phyloP scores from a whole-genome alignment of 805 yeast species.

The Candida yuanshanica region DNA sequence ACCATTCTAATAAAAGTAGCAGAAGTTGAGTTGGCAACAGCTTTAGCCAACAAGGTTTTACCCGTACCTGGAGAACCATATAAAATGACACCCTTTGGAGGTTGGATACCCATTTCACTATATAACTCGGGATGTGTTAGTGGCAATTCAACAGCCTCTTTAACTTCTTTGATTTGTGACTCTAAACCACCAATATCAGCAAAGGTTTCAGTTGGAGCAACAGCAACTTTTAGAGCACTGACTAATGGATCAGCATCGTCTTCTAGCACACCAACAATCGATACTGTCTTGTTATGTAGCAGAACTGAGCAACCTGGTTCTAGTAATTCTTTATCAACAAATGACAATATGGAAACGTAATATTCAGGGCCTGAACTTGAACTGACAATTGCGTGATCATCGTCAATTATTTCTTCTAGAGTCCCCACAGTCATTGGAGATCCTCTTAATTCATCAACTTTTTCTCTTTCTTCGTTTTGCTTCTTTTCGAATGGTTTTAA shows the following conservation, averaged over 20 bases:
- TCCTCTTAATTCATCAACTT: slow-evolving; percentile 93
- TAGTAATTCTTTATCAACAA: slow-evolving; percentile 91
- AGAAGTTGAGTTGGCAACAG: slow-evolving; percentile 96
- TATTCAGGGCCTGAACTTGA: slow-evolving; percentile 95
- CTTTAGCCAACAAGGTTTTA: slow-evolving; percentile 90
- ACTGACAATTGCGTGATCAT: slow-evolving; percentile 97
- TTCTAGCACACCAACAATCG: slow-evolving; percentile 95
- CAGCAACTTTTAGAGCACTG: slow-evolving; percentile 94
- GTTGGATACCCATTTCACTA: slow-evolving; percentile 98
- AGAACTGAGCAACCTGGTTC: slow-evolving; percentile 97
- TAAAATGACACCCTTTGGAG: slow-evolving; percentile 95
- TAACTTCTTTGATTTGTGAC: slow-evolving; percentile 93
- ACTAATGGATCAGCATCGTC: slow-evolving; percentile 99
- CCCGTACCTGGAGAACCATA: slow-evolving; percentile 99
- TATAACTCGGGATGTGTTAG: slow-evolving; percentile 93
- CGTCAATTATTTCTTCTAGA: slow-evolving; percentile 94
- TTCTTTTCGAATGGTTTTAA: slow-evolving; percentile 95
- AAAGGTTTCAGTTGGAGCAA: slow-evolving; percentile 94
- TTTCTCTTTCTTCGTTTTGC: slow-evolving; percentile 92
- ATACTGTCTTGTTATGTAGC: slow-evolving; percentile 91
- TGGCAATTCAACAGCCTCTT: slow-evolving; percentile 94
- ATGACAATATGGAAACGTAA: slow-evolving; percentile 90
- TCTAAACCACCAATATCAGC: slow-evolving; percentile 96
- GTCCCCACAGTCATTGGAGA: slow-evolving; percentile 96
- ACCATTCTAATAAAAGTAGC: slow-evolving; percentile 95